Conservation (phyloP, 2,329 filamentous ascomycete genomes). For the Dactylonectria estremocensis region DNA sequence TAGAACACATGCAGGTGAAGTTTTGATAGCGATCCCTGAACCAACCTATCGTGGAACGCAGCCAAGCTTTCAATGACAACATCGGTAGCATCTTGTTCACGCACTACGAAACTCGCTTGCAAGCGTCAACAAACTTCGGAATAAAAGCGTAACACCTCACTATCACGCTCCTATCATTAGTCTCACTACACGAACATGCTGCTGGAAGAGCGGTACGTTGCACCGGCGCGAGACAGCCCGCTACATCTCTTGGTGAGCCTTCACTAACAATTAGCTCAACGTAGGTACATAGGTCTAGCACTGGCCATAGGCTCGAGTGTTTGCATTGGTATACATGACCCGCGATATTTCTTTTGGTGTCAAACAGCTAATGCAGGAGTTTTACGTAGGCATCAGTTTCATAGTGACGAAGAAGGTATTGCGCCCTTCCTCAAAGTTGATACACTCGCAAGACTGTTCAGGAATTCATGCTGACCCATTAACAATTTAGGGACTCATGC, state of each 20-base stretch:
- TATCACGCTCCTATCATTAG: too few relatives aligned
- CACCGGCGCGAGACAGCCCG: neutral
- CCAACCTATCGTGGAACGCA: too few relatives aligned
- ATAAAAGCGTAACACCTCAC: too few relatives aligned
- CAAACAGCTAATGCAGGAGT: neutral
- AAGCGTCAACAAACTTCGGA: too few relatives aligned
- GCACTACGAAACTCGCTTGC: too few relatives aligned
- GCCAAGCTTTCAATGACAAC: too few relatives aligned
- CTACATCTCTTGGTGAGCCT: too few relatives aligned
- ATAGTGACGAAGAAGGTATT: constrained; percentile 18
- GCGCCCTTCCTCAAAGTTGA: neutral
- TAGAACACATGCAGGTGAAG: too few relatives aligned
- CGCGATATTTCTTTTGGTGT: neutral
- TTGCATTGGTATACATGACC: neutral
- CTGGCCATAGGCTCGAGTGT: constrained; percentile 16
- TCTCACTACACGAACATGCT: neutral
- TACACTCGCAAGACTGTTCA: neutral
- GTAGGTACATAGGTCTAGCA: constrained; percentile 8
- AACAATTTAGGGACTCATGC: neutral
- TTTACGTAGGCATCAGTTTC: neutral
- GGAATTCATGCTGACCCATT: neutral
- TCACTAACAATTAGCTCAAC: too few relatives aligned
- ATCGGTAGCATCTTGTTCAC: too few relatives aligned
- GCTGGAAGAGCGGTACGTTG: constrained; percentile 2
- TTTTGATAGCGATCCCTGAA: too few relatives aligned